phyloP scores from a whole-genome alignment of 352 stramenopile genomes.

The Globisporangium radiosum region DNA sequence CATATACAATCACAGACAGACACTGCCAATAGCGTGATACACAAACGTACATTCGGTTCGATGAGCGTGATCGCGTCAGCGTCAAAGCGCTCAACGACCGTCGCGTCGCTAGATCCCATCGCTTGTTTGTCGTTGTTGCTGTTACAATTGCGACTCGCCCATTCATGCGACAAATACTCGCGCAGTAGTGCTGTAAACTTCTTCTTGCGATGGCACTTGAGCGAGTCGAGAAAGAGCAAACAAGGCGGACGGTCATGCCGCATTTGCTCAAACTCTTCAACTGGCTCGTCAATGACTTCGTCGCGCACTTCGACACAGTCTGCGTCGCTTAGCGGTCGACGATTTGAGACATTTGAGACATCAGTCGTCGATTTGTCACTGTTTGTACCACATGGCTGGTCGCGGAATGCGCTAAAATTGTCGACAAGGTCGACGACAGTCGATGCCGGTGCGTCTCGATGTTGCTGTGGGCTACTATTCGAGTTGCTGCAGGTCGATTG shows the following conservation, averaged over 20 bases:
- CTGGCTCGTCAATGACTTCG: constrained; percentile 37
- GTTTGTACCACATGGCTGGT: background rate
- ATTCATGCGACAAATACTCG: constrained; percentile 87
- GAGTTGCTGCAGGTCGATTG: no score
- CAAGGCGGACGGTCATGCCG: constrained; percentile 49
- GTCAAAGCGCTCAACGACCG: constrained; percentile 37
- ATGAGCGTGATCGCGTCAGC: constrained; percentile 49
- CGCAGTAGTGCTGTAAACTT: constrained; percentile 77
- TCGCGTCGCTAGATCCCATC: constrained; percentile 5
- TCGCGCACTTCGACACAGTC: constrained; percentile 15
- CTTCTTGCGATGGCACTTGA: constrained; percentile 91
- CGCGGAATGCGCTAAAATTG: constrained; percentile 15
- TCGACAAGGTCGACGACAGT: constrained; percentile 27
- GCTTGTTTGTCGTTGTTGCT: background rate
- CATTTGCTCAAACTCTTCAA: constrained; percentile 26
- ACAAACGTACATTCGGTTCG: constrained; percentile 62
- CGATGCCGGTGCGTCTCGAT: no score
- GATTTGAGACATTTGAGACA: background rate
- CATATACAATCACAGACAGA: constrained; percentile 2
- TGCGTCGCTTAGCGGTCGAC: background rate
- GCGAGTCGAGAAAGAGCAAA: constrained; percentile 93
- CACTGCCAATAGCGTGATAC: background rate
- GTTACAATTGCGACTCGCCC: constrained; percentile 15
- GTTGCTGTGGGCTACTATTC: no score
- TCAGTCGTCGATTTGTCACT: background rate